Base-by-base conservation (phyloP, 169 alveolate genomes). In the Plasmodium gonderi region DNA sequence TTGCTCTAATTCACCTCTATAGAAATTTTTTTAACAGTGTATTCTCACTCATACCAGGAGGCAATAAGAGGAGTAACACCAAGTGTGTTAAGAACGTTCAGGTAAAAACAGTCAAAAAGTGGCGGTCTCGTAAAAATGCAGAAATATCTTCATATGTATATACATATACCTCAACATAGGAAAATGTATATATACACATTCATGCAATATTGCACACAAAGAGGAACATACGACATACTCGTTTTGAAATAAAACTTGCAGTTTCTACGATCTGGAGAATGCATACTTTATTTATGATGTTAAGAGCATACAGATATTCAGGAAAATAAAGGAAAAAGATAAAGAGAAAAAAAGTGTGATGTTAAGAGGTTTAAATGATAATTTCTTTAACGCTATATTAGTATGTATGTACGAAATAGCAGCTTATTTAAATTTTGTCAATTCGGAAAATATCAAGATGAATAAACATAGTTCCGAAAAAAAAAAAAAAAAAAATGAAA, bases 391-490 rank as follows among this genome's bases (percentile, higher is more conserved):
- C 33, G 85, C 92, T 36, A 85, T 85, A 75, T 64, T 85, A 45
- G 67, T 85, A 11, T 85, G 92, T 85, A 75, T 85, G 92, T 54
- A 85, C 45, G 92, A 85, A 74, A 85, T 76, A 60, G 79, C 68
- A 49, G 33, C 26, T 23, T 85, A 85, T 42, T 75, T 85, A 38
- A 85, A 75, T 51, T 44, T 75, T 51, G 23, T 14, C 67, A 76
- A 85, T 36, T 75, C 31, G 11, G 33, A 75, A 65, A 26, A 36
- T 17, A 64, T 12, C 26, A 12, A 64, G 68, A 9, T 44, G 45
- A 72, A 64, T 49, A 85, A 85, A 75, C 36, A 31, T 9, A 60
- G 79, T 49, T 42, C 12, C 42, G 49, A 75, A 26, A 75, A 74
- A 20, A 40, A 60, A 54, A 54, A 74, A 38, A 85, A 64, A 33